Evolutionary conservation across 169 alveolate genomes (phyloP), one percentile per base, ranked within the genome.

Genomic region (Cryptosporidium felis): DNA sequence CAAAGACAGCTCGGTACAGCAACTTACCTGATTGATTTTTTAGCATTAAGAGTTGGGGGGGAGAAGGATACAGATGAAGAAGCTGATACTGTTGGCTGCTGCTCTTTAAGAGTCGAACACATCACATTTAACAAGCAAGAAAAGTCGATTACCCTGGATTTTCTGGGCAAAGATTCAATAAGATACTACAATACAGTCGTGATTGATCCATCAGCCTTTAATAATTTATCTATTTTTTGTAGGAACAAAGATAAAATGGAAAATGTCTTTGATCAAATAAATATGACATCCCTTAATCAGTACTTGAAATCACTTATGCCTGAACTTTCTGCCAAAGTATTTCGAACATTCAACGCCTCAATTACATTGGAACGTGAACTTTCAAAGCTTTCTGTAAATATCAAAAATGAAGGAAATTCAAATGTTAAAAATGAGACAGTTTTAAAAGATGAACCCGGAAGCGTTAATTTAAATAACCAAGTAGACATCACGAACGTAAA

Each of bases 51-150:
- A 90, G 99, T 98, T 3, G 99, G 99, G 41, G 98, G 98, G 49
- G 99, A 97, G 92, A 98, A 98, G 91, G 97, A 96, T 59, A 98
- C 96, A 3, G 99, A 97, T 59, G 98, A 96, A 80, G 99, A 97
- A 91, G 99, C 99, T 21, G 99, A 98, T 89, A 98, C 99, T 0
- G 99, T 97, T 40, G 99, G 99, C 42, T 97, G 99, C 92, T 97
- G 99, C 91, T 94, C 99, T 74, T 91, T 98, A 53, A 95, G 99
- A 58, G 99, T 96, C 12, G 99, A 97, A 89, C 99, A 98, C 90
- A 90, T 97, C 40, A 90, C 93, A 80, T 93, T 97, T 45, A 90
- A 93, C 53, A 92, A 90, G 32, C 58, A 81, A 36, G 65, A 46
- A 21, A 60, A 62, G 30, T 67, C 89, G 47, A 91, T 97, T 45